A percentile compares a stretch with the other conserved stretches of the same genome.
phyloP scores from a whole-genome alignment of 2,329 filamentous ascomycete genomes.

The Cercospora canescens region DNA sequence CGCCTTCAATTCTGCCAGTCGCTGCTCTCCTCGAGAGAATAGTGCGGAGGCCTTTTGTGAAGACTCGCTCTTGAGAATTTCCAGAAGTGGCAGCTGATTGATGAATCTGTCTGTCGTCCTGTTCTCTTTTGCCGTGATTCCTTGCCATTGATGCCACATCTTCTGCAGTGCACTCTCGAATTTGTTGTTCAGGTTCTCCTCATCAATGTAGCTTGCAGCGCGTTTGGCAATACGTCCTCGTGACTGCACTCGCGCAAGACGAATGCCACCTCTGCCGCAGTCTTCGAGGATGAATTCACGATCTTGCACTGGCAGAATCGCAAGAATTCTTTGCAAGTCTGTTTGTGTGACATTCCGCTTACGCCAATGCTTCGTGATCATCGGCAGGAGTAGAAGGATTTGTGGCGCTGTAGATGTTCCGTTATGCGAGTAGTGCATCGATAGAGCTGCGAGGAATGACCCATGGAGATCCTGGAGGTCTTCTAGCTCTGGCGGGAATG shows the following conservation, averaged over 20 bases:
- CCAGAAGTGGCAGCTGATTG: slow-evolving; percentile 55
- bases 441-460: slow-evolving; percentile 51
- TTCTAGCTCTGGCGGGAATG: slow-evolving; percentile 44
- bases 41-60: slow-evolving; percentile 55
- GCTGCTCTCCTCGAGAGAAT: slow-evolving; percentile 65
- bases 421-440: slow-evolving; percentile 52
- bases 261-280: slow-evolving; percentile 33
- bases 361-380: slow-evolving; percentile 47
- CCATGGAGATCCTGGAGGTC: slow-evolving; percentile 49
- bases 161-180: slow-evolving; percentile 52
- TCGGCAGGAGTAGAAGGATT: slow-evolving; percentile 41
- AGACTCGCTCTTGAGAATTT: slow-evolving; percentile 55
- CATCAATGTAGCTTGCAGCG: slow-evolving; percentile 32
- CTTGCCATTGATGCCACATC: slow-evolving; percentile 46
- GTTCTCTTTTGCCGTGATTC: slow-evolving; percentile 38
- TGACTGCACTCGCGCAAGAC: slow-evolving; percentile 21
- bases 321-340: slow-evolving; percentile 50
- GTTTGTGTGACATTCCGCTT: slow-evolving; percentile 47
- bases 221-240: slow-evolving; percentile 24
- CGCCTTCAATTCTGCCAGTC: slow-evolving; percentile 68
- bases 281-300: slow-evolving; percentile 31
- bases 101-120: slow-evolving; percentile 53
- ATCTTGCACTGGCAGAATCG: slow-evolving; percentile 36
- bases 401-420: slow-evolving; percentile 47
- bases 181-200: slow-evolving; percentile 45